phyloP scores from a whole-genome alignment of 2,329 filamentous ascomycete genomes.

The Clathrospora elynae region DNA sequence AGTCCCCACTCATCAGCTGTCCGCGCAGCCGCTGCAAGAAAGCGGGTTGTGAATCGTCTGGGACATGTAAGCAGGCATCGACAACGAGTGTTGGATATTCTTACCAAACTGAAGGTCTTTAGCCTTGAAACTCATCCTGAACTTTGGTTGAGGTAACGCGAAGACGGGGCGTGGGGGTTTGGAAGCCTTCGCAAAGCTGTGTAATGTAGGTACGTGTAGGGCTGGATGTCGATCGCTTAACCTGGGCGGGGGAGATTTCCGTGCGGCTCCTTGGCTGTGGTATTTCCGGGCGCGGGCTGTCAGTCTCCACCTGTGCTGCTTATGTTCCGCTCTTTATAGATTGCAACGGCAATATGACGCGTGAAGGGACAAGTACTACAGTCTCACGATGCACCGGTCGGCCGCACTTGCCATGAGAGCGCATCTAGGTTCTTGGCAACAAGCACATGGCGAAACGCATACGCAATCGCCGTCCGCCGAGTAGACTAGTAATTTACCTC shows the following conservation, averaged over 20 bases:
- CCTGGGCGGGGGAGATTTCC: slow-evolving; percentile 14
- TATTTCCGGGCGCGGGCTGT: slow-evolving; percentile 1
- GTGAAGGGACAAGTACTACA: not conserved
- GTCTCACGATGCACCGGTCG: slow-evolving; percentile 12
- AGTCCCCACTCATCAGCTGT: slow-evolving; percentile 59
- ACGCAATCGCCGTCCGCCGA: slow-evolving; percentile 27
- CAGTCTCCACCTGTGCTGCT: slow-evolving; percentile 1
- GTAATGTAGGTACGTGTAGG: slow-evolving; percentile 10
- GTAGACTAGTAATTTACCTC: slow-evolving; percentile 14
- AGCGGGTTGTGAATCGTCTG: slow-evolving; percentile 59
- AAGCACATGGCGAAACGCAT: slow-evolving; percentile 26
- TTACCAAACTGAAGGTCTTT: slow-evolving; percentile 71
- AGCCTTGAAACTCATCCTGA: slow-evolving; percentile 62
- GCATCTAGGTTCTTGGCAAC: slow-evolving; percentile 19
- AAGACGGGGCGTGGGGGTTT: slow-evolving; percentile 7
- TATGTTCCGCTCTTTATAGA: no score
- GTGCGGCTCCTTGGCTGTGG: slow-evolving; percentile 14
- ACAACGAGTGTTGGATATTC: not conserved
- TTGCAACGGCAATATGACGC: slow-evolving; percentile 2
- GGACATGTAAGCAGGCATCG: slow-evolving; percentile 44
- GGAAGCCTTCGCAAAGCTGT: no score
- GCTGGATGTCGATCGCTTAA: slow-evolving; percentile 19
- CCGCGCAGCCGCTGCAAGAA: slow-evolving; percentile 56
- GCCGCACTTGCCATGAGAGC: slow-evolving; percentile 15
- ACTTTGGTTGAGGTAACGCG: slow-evolving; percentile 7